A percentile compares a stretch with the other conserved stretches of the same genome.
These are phyloP conservation scores for Nicotiana sylvestris DNA, from an alignment of 257 asterid genomes.

Conservation along the genomic window DNA sequence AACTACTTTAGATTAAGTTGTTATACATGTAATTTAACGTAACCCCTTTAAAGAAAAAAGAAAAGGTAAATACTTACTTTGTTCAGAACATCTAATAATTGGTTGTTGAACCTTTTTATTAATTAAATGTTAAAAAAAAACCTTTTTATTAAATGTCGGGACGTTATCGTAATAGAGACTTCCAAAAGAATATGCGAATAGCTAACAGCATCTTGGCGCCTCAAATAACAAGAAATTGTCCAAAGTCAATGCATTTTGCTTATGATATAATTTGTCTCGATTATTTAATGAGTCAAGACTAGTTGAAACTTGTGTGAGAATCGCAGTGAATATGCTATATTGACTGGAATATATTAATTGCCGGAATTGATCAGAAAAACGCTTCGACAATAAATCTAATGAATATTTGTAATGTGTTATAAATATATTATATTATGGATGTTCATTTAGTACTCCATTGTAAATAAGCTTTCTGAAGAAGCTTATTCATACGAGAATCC, in stretches of 20 bases:
- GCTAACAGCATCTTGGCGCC: not conserved
- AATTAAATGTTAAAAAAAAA: no score
- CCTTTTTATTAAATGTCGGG: not conserved
- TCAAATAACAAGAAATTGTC: not conserved
- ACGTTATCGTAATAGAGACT: not conserved
- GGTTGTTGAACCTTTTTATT: no score
- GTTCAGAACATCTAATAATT: no score
- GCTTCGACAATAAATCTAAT: not conserved
- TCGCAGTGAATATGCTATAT: conserved; percentile 15
- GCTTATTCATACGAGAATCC: no score
- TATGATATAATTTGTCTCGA: not conserved
- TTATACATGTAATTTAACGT: no score
- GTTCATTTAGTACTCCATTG: no score
- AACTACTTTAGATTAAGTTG: no score
- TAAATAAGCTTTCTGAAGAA: no score
- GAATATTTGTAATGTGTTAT: not conserved
- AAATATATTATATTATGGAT: no score
- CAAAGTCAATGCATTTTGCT: conserved; percentile 15
- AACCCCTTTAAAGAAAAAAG: no score
- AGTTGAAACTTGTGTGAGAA: conserved; percentile 5
- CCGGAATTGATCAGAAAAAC: not conserved
- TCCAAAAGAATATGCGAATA: conserved; percentile 13
- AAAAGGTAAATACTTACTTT: no score
- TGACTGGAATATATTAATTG: not conserved
- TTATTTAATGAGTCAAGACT: not conserved